A percentile compares a stretch with the other conserved stretches of the same genome.
Conservation (phyloP, 805 yeast species). For the Pichia heedii region DNA sequence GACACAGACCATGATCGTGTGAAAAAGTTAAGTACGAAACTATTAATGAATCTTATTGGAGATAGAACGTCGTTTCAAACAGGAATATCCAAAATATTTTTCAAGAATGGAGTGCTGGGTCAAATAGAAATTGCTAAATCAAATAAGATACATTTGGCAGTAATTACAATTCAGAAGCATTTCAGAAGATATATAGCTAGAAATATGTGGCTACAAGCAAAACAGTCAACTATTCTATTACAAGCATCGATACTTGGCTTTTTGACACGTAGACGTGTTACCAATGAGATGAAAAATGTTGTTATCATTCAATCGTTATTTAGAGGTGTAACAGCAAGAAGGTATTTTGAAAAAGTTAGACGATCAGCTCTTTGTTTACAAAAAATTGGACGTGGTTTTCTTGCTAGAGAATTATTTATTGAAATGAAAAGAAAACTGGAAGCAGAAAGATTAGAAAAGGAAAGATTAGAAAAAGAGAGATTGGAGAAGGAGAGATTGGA, state of each 20-base stretch:
- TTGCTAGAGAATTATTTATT: constrained; percentile 49
- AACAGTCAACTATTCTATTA: constrained; percentile 41
- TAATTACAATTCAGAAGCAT: constrained; percentile 80
- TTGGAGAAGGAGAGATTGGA: background rate
- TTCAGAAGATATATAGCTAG: constrained; percentile 58
- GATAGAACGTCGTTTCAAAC: constrained; percentile 67
- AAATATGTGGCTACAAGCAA: constrained; percentile 44
- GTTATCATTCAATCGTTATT: constrained; percentile 43
- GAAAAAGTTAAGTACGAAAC: constrained; percentile 55
- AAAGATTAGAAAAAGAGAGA: constrained; percentile 26
- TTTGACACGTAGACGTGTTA: constrained; percentile 43
- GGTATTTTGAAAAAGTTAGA: background rate
- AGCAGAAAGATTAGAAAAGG: constrained; percentile 40
- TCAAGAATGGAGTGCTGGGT: constrained; percentile 95
- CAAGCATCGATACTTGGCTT: constrained; percentile 60
- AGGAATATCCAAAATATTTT: constrained; percentile 89
- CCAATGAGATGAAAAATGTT: constrained; percentile 50
- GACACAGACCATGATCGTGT: constrained; percentile 45
- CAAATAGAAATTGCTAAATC: constrained; percentile 77
- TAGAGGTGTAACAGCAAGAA: background rate
- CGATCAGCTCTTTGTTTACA: background rate
- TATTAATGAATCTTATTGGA: constrained; percentile 53
- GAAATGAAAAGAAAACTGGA: constrained; percentile 78
- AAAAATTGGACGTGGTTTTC: constrained; percentile 34
- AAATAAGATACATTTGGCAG: constrained; percentile 65